Evolutionary conservation across 768 basidiomycete genomes (phyloP), one percentile per base, ranked within the genome.

Genomic region (Amanita fuliginea): DNA sequence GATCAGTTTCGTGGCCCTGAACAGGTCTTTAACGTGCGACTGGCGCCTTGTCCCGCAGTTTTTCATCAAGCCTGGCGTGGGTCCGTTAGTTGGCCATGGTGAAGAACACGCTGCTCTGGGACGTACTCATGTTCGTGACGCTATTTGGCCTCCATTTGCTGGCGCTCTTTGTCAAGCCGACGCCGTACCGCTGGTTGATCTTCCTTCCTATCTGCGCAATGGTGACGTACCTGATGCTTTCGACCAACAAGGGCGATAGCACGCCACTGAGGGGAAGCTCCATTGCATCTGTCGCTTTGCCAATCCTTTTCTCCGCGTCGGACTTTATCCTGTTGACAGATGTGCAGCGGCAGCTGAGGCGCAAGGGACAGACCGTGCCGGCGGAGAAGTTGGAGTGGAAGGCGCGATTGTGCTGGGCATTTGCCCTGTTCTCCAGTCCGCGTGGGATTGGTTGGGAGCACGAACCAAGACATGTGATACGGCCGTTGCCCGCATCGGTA

Each of bases 381-480:
- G 41, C 44, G 32, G 34, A 39, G 30, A 36, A 35, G n/a, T 37
- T 51, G 43, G 36, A 30, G 26, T 30, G 42, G 34, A 26, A 24
- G 39, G 34, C 32, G 18, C 35, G 65, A 7, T n/a, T 63, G 3
- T 47, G 46, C 35, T 69, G 68, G 67, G 60, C 63, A 19, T 48
- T 60, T 16, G 55, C 59, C 36, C 56, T 69, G 13, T 58, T 60
- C 35, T 54, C 56, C 33, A 67, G 60, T 35, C 60, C 64, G 1
- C 59, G 68, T 30, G 65, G 68, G 13, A 59, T 70, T 6, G 62
- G 66, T 28, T 69, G 66, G 66, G 54, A 59, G 14, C 63, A 65
- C 37, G 62, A 64, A 51, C 57, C 60, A 2, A 54, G 51, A 16
- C 26, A 54, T 45, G 47, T 56, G 53, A 47, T 26, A 59, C 62